A percentile compares a stretch with the other conserved stretches of the same genome.
Evolutionary conservation across 257 asterid genomes (phyloP).

Genomic region (Lycium ferocissimum): DNA sequence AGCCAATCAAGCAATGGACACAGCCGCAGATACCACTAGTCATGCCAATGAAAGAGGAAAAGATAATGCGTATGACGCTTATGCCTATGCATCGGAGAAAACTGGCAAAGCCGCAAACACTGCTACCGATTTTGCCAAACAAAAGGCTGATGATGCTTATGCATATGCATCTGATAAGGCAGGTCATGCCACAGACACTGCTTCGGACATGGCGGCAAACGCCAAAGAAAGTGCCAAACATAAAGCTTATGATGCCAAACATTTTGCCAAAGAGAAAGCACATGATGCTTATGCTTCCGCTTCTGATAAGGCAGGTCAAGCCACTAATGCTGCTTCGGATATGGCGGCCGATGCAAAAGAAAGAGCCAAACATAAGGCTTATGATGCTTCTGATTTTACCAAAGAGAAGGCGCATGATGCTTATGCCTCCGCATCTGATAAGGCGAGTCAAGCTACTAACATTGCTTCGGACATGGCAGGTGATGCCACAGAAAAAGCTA

Average conservation of each 20-base stretch:
- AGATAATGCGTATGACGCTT: conserved; percentile 40
- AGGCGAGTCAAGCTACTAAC: conserved; percentile 34
- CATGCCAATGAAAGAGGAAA: conserved; percentile 33
- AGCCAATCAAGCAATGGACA: conserved; percentile 41
- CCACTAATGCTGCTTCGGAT: conserved; percentile 10
- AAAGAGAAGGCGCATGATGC: conserved; percentile 21
- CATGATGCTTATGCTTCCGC: conserved; percentile 26
- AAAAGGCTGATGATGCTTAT: conserved; percentile 38
- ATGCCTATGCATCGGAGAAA: conserved; percentile 32
- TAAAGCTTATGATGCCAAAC: conserved; percentile 31
- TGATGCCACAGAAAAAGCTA: conserved; percentile 34
- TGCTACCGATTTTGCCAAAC: conserved; percentile 15
- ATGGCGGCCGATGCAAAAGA: conserved; percentile 32
- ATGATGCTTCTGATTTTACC: conserved; percentile 19
- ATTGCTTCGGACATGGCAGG: conserved; percentile 44
- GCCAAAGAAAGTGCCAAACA: conserved; percentile 36
- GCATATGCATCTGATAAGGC: conserved; percentile 20
- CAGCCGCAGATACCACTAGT: conserved; percentile 37
- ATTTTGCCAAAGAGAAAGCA: conserved; percentile 35
- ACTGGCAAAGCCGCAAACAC: conserved; percentile 25
- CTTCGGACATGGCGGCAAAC: conserved; percentile 26
- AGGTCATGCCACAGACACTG: conserved; percentile 23
- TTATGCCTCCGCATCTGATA: conserved; percentile 34
- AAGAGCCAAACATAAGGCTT: conserved; percentile 34
- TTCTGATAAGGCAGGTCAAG: conserved; percentile 32